A percentile compares a stretch with the other conserved stretches of the same genome.
These are phyloP conservation scores for Podospora pseudopauciseta DNA, from an alignment of 495 filamentous ascomycete species.

Conservation along the genomic window DNA sequence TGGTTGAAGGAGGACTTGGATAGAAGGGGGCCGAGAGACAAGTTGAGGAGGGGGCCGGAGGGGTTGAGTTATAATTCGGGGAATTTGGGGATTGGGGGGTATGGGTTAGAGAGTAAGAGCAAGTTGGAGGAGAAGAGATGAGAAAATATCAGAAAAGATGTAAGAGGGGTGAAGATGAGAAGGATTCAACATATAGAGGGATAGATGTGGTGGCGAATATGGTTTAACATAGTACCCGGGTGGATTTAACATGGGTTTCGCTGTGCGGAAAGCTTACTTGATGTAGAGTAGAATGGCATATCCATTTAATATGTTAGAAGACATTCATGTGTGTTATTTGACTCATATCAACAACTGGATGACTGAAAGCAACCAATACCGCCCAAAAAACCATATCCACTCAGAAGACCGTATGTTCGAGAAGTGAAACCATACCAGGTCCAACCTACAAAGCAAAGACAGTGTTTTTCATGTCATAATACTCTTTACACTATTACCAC, in stretches of 20 bases:
- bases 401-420: too few relatives aligned
- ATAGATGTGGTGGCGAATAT: neutral
- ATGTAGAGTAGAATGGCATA: too few relatives aligned
- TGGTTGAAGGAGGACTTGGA: slow-evolving; percentile 84
- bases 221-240: slow-evolving; percentile 30
- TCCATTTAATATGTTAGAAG: too few relatives aligned
- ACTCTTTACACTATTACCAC: too few relatives aligned
- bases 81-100: slow-evolving; percentile 64
- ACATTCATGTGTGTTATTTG: too few relatives aligned
- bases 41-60: slow-evolving; percentile 55
- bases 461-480: too few relatives aligned
- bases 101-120: slow-evolving; percentile 66
- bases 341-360: too few relatives aligned
- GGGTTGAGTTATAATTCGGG: slow-evolving; percentile 67
- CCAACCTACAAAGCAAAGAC: too few relatives aligned
- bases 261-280: too few relatives aligned
- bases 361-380: too few relatives aligned
- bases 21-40: slow-evolving; percentile 70
- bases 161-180: neutral
- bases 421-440: too few relatives aligned
- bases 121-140: slow-evolving; percentile 11
- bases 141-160: neutral
- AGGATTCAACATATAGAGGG: neutral
- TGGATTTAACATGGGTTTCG: slow-evolving; percentile 23
- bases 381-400: too few relatives aligned